A percentile compares a stretch with the other conserved stretches of the same genome.
Evolutionary conservation across 306 rosid species (phyloP).

Genomic region (Glycine soja): DNA sequence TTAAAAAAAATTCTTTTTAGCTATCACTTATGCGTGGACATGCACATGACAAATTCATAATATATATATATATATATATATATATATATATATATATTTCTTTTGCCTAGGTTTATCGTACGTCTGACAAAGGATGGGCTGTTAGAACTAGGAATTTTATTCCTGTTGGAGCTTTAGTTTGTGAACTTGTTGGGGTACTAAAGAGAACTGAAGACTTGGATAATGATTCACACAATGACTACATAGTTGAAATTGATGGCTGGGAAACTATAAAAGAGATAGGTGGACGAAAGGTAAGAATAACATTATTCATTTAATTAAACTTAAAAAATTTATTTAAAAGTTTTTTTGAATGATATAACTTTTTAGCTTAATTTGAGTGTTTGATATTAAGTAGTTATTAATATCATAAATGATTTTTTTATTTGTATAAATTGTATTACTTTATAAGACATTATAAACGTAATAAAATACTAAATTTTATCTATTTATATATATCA

Average conservation of each 20-base stretch:
- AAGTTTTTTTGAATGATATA: background rate
- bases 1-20: background rate
- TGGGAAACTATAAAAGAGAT: background rate
- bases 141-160: constrained; percentile 27
- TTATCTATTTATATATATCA: no score
- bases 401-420: background rate
- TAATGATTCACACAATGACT: background rate
- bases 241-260: constrained; percentile 27
- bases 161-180: constrained; percentile 14
- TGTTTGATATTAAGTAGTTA: background rate
- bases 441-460: background rate
- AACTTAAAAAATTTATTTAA: background rate
- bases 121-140: constrained; percentile 29
- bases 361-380: background rate
- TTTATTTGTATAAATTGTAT: background rate
- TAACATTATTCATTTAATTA: background rate
- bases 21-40: background rate
- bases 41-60: background rate
- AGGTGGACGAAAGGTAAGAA: constrained; percentile 32
- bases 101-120: constrained; percentile 35
- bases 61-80: background rate
- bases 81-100: background rate
- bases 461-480: no score
- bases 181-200: constrained; percentile 21
- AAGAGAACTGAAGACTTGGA: background rate